Conservation (phyloP, 345 rosid genomes). For the Ricinus communis region DNA sequence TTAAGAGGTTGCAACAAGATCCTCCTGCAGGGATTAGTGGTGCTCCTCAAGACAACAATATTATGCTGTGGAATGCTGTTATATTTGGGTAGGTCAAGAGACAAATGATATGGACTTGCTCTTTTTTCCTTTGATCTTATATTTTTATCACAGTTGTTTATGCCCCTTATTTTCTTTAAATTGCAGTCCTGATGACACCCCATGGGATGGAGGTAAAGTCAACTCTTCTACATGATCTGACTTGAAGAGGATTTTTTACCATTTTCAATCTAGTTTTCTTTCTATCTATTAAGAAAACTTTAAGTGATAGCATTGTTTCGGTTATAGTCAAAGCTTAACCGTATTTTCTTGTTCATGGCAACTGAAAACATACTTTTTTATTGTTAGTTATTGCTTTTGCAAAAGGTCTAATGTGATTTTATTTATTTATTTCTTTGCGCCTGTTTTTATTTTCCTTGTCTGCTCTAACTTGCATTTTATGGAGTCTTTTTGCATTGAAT, state of each 20-base stretch:
- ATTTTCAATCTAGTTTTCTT: neutral
- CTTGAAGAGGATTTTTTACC: neutral
- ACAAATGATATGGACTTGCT: neutral
- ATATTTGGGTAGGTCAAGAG: slow-evolving; percentile 28
- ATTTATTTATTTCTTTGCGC: too few relatives aligned
- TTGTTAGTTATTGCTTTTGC: too few relatives aligned
- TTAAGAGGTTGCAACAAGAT: slow-evolving; percentile 40
- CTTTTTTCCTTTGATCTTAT: neutral
- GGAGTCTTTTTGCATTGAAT: too few relatives aligned
- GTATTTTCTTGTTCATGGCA: too few relatives aligned
- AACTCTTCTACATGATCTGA: neutral
- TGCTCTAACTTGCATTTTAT: too few relatives aligned
- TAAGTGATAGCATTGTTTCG: neutral
- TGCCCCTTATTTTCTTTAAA: slow-evolving; percentile 5
- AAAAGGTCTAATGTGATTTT: too few relatives aligned
- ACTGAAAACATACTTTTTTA: too few relatives aligned
- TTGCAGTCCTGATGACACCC: slow-evolving; percentile 76
- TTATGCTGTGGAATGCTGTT: slow-evolving; percentile 38
- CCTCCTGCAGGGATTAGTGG: slow-evolving; percentile 42
- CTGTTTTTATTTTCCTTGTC: too few relatives aligned
- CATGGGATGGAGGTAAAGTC: slow-evolving; percentile 79
- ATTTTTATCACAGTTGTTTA: slow-evolving; percentile 7
- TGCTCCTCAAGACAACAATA: slow-evolving; percentile 36
- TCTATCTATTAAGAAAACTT: neutral
- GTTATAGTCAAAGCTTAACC: too few relatives aligned